These are phyloP conservation scores for Diplodia mutila DNA, from an alignment of 2,329 filamentous ascomycete species.

Conservation along the genomic window DNA sequence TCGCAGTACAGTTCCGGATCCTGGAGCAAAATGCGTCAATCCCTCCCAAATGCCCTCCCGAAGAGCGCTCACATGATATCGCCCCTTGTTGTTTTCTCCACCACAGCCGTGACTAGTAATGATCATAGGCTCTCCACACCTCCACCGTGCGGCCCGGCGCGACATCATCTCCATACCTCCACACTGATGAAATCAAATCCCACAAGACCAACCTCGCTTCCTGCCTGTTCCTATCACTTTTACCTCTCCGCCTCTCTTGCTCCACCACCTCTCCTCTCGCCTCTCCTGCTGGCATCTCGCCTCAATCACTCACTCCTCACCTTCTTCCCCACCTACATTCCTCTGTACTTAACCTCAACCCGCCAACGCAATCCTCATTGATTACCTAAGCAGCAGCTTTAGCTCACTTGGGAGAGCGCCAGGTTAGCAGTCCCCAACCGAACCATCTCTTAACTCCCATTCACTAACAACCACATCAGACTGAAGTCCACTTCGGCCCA, in stretches of 20 bases:
- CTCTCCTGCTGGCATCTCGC: background rate
- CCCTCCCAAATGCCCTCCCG: background rate
- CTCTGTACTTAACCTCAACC: background rate
- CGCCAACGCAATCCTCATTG: rapidly evolving
- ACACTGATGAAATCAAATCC: background rate
- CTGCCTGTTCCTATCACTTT: background rate
- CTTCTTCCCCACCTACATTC: background rate
- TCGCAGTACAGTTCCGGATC: background rate
- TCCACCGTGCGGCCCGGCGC: background rate
- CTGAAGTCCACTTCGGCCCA: slow-evolving; percentile 39
- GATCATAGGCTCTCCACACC: background rate
- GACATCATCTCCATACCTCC: background rate
- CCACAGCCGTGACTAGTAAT: background rate
- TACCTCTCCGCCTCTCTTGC: background rate
- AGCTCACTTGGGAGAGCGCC: slow-evolving; percentile 18
- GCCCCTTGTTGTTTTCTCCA: background rate
- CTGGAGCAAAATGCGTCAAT: background rate
- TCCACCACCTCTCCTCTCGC: background rate
- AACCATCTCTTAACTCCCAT: background rate
- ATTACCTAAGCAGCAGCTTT: slow-evolving; percentile 2
- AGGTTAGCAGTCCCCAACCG: background rate
- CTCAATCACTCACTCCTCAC: background rate
- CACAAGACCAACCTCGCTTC: background rate
- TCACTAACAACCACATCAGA: slow-evolving; percentile 30
- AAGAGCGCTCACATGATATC: background rate